Evolutionary conservation across 306 rosid genomes (phyloP), one percentile per base, ranked within the genome.

Genomic region (Betula pendula): DNA sequence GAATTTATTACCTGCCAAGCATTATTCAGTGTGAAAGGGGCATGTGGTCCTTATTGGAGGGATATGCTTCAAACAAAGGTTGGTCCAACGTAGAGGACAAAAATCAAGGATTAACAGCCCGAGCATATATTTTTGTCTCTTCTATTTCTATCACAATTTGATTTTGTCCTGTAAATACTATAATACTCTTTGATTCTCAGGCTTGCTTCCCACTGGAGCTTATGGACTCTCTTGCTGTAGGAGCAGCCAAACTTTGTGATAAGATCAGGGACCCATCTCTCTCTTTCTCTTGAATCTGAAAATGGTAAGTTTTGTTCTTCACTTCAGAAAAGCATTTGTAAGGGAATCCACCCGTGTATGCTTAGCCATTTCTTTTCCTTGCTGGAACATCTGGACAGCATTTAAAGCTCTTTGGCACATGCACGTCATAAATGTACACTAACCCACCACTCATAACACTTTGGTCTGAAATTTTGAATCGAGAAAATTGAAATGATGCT

Each of bases 361-460:
- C 49, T 58, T 76, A 52, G 75, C 79, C 38, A 74, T 72, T 52
- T 70, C 72, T 60, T 72, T 79, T 68, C 85, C 33, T 22, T 77
- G 71, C 73, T 75, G 69, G 51, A 50, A 80, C 74, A 84, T 80
- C 82, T 70, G 76, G 63, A 56, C 80, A 84, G 82, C 87, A 67
- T 83, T 86, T 50, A 83, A 81, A 77, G 81, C 83, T 80, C 72
- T 75, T 52, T 49, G 76, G 72, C 97, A 91, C 97, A 88, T 91
- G 97, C 77, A 81, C 20, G 82, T 88, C 89, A 87, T 89, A 81
- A 92, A 86, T 85, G 87, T 53, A 73, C 25, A 27, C 82, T 74
- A 68, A 81, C 82, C 79, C 22, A 65, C 24, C 70, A 47, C 48
- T 78, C 63, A 14, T 33, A 69, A 68, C 81, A 71, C 80, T 63